Conservation (phyloP, 1,284 basidiomycete species). For the Ustilago cynodontis region DNA sequence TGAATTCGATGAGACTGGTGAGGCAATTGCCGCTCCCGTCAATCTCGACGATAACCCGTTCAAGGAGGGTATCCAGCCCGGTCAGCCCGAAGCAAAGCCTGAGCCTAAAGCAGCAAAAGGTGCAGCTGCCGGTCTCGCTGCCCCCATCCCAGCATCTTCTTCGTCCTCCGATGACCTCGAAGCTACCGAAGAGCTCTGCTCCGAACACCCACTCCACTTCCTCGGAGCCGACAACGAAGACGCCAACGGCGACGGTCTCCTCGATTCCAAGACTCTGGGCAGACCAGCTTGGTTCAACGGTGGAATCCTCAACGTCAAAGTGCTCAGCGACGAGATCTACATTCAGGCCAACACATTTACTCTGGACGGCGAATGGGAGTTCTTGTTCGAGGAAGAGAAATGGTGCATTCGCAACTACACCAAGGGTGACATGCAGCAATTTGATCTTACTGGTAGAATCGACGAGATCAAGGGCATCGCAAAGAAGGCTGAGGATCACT, state of each 20-base stretch:
- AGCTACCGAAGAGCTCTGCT: conserved; percentile 43
- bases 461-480: conserved; percentile 36
- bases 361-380: conserved; percentile 43
- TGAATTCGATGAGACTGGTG: conserved; percentile 19
- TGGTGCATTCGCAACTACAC: conserved; percentile 53
- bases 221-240: conserved; percentile 43
- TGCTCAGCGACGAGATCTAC: conserved; percentile 30
- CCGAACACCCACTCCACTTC: conserved; percentile 49
- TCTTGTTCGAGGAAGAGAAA: conserved; percentile 40
- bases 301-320: conserved; percentile 43
- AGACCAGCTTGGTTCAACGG: conserved; percentile 50
- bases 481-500: conserved; percentile 23
- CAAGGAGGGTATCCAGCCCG: conserved; percentile 22
- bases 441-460: conserved; percentile 29
- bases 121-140: neutral
- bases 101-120: neutral
- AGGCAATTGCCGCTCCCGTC: neutral
- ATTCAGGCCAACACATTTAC: conserved; percentile 40
- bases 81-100: conserved; percentile 3
- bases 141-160: neutral
- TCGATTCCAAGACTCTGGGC: conserved; percentile 26
- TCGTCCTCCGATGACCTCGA: neutral
- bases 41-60: conserved; percentile 15
- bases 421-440: conserved; percentile 29
- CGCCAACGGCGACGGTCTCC: conserved; percentile 18